Evolutionary conservation across 805 yeast genomes (phyloP), one percentile per base, ranked within the genome.

Genomic region (Candida palmyrensis): DNA sequence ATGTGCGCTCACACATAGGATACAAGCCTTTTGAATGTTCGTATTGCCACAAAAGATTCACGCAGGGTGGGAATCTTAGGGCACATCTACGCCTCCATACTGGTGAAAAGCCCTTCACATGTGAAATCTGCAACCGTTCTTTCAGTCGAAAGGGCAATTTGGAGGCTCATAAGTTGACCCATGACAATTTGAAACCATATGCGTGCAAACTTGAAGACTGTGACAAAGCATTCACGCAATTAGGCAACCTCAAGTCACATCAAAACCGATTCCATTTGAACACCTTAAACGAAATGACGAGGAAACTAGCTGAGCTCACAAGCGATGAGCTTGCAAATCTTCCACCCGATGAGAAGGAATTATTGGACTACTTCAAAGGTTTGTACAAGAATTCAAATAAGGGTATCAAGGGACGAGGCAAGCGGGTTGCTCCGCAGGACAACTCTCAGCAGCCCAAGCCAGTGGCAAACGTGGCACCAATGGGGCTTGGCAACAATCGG

Each of bases 351-450:
- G 96, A 89, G 48, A 66, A 75, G 39, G 82, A 79, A 25, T 50
- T 87, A 44, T 68, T 89, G 47, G 72, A 75, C 20, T 89, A 90
- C 58, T 86, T 89, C 57, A 79, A 88, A 27, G 73, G 77, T 25
- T 67, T 89, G 37, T 89, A 90, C 62, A 86, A 86, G 56, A 87
- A 89, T 54, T 76, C 92, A 28, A 89, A 89, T 51, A 77, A 86
- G 49, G 97, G 97, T 13, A 89, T 89, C 40, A 79, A 85, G 45
- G 97, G 97, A 18, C 73, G 97, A 38, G 97, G 97, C 4, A 84
- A 77, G 41, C 15, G 27, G n/a, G n/a, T n/a, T n/a, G n/a, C n/a
- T n/a, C n/a, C n/a, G n/a, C n/a, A n/a, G n/a, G n/a, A n/a, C n/a
- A n/a, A n/a, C n/a, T n/a, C n/a, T n/a, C n/a, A n/a, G n/a, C n/a